These are phyloP conservation scores for Porphyrellus sp. DNA, from an alignment of 1,284 basidiomycete genomes.

Conservation along the genomic window DNA sequence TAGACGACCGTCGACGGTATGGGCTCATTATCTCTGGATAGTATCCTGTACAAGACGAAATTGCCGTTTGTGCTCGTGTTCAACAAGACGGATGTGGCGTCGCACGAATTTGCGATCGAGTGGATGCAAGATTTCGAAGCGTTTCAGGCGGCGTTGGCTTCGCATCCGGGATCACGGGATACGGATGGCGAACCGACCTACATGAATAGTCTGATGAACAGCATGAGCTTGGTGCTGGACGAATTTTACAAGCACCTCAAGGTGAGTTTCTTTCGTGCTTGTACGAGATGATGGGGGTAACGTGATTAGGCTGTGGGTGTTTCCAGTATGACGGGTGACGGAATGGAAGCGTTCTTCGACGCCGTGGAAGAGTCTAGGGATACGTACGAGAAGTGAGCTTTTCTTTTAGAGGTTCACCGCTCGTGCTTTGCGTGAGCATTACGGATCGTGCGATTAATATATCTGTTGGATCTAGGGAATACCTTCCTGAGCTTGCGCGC, in stretches of 20 bases:
- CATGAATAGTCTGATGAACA: conserved; percentile 99
- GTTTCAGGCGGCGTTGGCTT: conserved; percentile 71
- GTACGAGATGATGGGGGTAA: background rate
- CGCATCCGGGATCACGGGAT: conserved; percentile 64
- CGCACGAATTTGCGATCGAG: conserved; percentile 88
- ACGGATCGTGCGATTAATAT: conserved; percentile 9
- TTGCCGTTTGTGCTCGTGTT: conserved; percentile 97
- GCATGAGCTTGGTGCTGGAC: conserved; percentile 97
- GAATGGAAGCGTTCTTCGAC: conserved; percentile 87
- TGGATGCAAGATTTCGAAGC: conserved; percentile 99
- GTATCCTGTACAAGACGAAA: conserved; percentile 98
- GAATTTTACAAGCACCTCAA: conserved; percentile 98
- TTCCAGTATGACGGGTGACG: conserved; percentile 91
- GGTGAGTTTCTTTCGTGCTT: conserved; percentile 41
- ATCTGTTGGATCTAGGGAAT: conserved; percentile 58
- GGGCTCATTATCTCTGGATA: conserved; percentile 32
- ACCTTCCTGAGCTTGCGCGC: conserved; percentile 85
- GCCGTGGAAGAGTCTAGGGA: conserved; percentile 85
- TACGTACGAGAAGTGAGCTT: conserved; percentile 81
- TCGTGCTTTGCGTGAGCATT: background rate
- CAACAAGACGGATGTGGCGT: conserved; percentile 94
- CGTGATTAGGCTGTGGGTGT: conserved; percentile 83
- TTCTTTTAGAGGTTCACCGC: background rate
- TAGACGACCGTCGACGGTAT: background rate
- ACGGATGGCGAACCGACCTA: conserved; percentile 92